Base-by-base conservation (phyloP, 352 stramenopile species). In the Pythium angustatum region DNA sequence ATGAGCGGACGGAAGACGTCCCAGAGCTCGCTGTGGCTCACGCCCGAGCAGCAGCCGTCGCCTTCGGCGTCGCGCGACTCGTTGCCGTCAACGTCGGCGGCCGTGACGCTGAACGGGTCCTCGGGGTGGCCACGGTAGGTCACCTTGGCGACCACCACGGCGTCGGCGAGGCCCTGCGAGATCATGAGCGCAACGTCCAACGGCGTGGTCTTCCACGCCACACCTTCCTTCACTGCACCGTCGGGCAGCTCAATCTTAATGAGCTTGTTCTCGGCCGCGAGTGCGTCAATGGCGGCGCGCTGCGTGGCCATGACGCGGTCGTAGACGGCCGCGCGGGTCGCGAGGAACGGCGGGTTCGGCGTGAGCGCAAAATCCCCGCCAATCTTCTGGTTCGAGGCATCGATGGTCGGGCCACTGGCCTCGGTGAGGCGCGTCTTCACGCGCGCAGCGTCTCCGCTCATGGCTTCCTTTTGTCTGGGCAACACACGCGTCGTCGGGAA, bases 241-340 rank as follows among this genome's bases (percentile, higher is more conserved):
- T 99, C 97, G 1, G 98, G 98, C 49, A 99, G 83, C 36, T 96
- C 99, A 63, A 99, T 93, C 41, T 78, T 88, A 70, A 99, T 99
- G 51, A 87, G 72, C 47, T 88, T 83, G 41, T 90, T 81, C 26
- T 87, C 83, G 64, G 98, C 98, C 10, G 73, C 75, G 51, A 90
- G 67, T 34, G 89, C 73, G 62, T 81, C 80, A 49, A 96, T 77
- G 64, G 87, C 64, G 54, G 83, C 72, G 66, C 83, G 76, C 71
- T 95, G 85, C 52, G 36, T 60, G 19, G 72, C 78, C 74, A 93
- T 93, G 28, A 96, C 70, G 62, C 84, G 77, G 64, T 97, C 91
- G 75, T 95, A 98, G 24, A 98, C 81, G 30, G 72, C 83, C 40
- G 85, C 64, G 59, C 94, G 89, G 30, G 84, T 56, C 36, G 81